Evolutionary conservation across 176 grass and related monocot species (phyloP).

Genomic region (Saccharum spontaneum): DNA sequence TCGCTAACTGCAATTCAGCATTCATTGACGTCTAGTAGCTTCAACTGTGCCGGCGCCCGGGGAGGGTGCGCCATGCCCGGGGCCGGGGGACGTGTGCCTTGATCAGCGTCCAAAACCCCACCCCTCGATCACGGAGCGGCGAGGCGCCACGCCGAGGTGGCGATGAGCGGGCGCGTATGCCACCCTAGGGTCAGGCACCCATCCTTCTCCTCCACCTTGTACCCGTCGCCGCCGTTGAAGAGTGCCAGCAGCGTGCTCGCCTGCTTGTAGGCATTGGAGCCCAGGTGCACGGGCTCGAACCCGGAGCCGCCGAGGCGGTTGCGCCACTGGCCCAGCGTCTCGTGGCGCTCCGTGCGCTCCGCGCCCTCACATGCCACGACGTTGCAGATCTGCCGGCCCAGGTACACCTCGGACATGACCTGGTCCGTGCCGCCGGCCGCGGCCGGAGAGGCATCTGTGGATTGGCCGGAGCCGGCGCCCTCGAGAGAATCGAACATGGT

Average conservation of each 20-base stretch:
- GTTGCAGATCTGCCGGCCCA: conserved; percentile 95
- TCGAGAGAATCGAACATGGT: conserved; percentile 98
- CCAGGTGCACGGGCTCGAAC: conserved; percentile 82
- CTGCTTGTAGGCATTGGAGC: conserved; percentile 96
- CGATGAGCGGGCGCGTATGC: conserved; percentile 88
- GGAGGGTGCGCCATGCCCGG: not conserved
- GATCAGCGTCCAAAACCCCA: conserved; percentile 31
- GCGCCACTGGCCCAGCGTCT: conserved; percentile 78
- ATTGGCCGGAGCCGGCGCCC: conserved; percentile 46
- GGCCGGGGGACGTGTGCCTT: not conserved
- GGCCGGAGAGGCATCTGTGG: conserved; percentile 30
- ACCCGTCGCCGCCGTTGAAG: conserved; percentile 85
- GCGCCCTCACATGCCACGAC: conserved; percentile 84
- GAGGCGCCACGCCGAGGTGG: conserved; percentile 87
- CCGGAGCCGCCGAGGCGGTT: conserved; percentile 59
- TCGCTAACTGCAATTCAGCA: conserved; percentile 38
- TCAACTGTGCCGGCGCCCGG: conserved; percentile 26
- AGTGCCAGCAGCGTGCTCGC: conserved; percentile 91
- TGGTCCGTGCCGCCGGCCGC: conserved; percentile 40
- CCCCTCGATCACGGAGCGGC: conserved; percentile 32
- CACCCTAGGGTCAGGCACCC: conserved; percentile 91
- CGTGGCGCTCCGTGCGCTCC: conserved; percentile 91
- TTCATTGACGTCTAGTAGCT: conserved; percentile 34
- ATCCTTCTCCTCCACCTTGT: conserved; percentile 88
- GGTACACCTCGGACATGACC: conserved; percentile 86